A percentile compares a stretch with the other conserved stretches of the same genome.
phyloP scores from a whole-genome alignment of 2,329 filamentous ascomycete genomes.

The Colletotrichum higginsianum region DNA sequence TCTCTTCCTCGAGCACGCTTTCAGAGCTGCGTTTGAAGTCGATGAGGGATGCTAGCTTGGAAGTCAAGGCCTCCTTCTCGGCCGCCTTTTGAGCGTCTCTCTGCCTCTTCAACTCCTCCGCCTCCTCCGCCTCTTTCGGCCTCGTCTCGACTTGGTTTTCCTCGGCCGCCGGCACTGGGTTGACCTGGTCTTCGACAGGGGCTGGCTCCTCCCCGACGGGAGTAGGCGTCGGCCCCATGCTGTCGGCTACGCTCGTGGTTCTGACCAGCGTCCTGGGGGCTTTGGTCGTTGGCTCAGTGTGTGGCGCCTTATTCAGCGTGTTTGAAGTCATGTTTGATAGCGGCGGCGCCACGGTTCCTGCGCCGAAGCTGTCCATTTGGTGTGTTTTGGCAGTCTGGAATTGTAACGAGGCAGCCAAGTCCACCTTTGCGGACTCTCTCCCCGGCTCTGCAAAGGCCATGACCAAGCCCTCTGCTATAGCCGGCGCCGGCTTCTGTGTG shows the following conservation, averaged over 20 bases:
- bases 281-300: constrained; percentile 44
- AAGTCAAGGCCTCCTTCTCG: constrained; percentile 59
- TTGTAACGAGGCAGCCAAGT: constrained; percentile 52
- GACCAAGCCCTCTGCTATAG: constrained; percentile 7
- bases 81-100: constrained; percentile 48
- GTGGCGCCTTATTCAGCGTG: constrained; percentile 59
- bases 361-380: constrained; percentile 47
- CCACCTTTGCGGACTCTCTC: constrained; percentile 39
- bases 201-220: constrained; percentile 8
- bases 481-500: constrained; percentile 29
- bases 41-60: constrained; percentile 60
- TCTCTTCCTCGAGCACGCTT: constrained; percentile 41
- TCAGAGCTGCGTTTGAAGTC: constrained; percentile 47
- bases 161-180: neutral
- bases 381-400: constrained; percentile 61
- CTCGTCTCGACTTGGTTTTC: constrained; percentile 36
- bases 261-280: constrained; percentile 1
- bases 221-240: constrained; percentile 31
- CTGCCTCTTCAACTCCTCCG: constrained; percentile 32
- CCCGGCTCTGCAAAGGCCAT: constrained; percentile 20
- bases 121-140: constrained; percentile 43
- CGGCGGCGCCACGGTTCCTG: constrained; percentile 51
- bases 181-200: neutral
- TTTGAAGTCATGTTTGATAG: constrained; percentile 59
- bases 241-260: constrained; percentile 37